These are phyloP conservation scores for Saccharomycopsis sp. DNA, from an alignment of 805 yeast genomes.

Conservation along the genomic window DNA sequence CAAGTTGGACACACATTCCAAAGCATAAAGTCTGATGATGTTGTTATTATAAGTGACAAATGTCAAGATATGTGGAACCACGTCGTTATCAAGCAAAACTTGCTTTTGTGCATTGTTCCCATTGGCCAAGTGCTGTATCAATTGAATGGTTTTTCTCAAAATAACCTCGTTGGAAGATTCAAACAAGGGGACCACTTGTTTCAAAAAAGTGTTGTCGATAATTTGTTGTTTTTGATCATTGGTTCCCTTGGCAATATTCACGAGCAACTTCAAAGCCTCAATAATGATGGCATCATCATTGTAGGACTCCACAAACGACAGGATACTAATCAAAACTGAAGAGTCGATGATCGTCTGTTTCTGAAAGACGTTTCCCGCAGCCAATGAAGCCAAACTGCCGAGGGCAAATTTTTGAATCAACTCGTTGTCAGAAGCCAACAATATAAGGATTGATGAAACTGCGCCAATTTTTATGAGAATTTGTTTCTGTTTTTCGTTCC, in stretches of 20 bases:
- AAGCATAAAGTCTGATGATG: conserved; percentile 17
- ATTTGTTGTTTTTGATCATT: conserved; percentile 20
- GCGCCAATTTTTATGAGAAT: conserved; percentile 20
- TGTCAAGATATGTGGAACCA: conserved; percentile 20
- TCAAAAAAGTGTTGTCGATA: conserved; percentile 13
- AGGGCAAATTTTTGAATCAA: conserved; percentile 18
- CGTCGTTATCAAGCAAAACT: conserved; percentile 19
- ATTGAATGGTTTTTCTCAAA: conserved; percentile 17
- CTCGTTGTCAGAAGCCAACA: conserved; percentile 18
- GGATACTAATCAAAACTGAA: conserved; percentile 4
- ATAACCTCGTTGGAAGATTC: conserved; percentile 18
- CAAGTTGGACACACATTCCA: conserved; percentile 18
- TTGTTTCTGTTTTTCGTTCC: conserved; percentile 19
- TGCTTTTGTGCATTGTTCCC: conserved; percentile 18
- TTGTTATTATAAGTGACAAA: conserved; percentile 18
- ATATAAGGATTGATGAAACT: conserved; percentile 9
- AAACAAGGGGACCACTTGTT: conserved; percentile 13
- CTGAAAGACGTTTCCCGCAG: conserved; percentile 20
- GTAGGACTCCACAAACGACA: conserved; percentile 11
- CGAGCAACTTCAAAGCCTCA: conserved; percentile 17
- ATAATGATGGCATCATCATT: conserved; percentile 18
- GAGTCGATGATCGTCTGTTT: conserved; percentile 18
- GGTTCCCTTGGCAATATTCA: conserved; percentile 20
- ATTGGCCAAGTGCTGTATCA: conserved; percentile 18
- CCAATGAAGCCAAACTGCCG: conserved; percentile 18